Conservation (phyloP, 805 yeast species). For the Metschnikowia drakensbergensis region DNA sequence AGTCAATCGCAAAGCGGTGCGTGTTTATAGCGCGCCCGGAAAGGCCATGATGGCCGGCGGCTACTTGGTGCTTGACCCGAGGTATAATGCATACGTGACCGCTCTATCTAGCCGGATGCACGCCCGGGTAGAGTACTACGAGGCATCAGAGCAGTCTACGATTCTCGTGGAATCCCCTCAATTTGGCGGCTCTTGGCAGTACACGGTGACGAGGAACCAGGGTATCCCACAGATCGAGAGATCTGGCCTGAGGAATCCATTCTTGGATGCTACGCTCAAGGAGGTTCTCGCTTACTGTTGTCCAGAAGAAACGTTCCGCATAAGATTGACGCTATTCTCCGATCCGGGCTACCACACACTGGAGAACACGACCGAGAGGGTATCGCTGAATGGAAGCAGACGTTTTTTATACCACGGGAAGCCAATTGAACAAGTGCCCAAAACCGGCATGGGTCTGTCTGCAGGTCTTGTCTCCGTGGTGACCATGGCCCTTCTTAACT, state of each 20-base stretch:
- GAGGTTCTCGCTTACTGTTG: slow-evolving; percentile 52
- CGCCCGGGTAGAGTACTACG: slow-evolving; percentile 44
- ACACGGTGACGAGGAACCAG: slow-evolving; percentile 23
- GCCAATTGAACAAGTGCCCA: slow-evolving; percentile 70
- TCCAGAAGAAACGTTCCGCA: slow-evolving; percentile 25
- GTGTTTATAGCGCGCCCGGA: slow-evolving; percentile 89
- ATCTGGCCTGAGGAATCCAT: slow-evolving; percentile 56
- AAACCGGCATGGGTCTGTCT: slow-evolving; percentile 94
- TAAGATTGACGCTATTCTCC: slow-evolving; percentile 63
- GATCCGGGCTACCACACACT: slow-evolving; percentile 91
- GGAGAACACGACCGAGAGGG: slow-evolving; percentile 36
- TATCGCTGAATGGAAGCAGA: slow-evolving; percentile 33
- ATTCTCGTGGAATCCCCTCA: slow-evolving; percentile 70
- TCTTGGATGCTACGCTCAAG: slow-evolving; percentile 59
- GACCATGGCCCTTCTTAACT: slow-evolving; percentile 61
- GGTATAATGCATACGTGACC: slow-evolving; percentile 71
- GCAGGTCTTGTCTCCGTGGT: slow-evolving; percentile 88
- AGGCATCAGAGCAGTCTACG: slow-evolving; percentile 12
- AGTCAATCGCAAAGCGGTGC: slow-evolving; percentile 9
- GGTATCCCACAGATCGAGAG: slow-evolving; percentile 19
- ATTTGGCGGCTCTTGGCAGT: slow-evolving; percentile 71
- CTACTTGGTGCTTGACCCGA: slow-evolving; percentile 79
- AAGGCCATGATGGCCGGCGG: slow-evolving; percentile 95
- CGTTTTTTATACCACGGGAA: slow-evolving; percentile 56
- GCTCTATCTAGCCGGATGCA: slow-evolving; percentile 91